A percentile compares a stretch with the other conserved stretches of the same genome.
phyloP scores from a whole-genome alignment of 2,329 filamentous ascomycete genomes.

The Fusarium duplospermum region DNA sequence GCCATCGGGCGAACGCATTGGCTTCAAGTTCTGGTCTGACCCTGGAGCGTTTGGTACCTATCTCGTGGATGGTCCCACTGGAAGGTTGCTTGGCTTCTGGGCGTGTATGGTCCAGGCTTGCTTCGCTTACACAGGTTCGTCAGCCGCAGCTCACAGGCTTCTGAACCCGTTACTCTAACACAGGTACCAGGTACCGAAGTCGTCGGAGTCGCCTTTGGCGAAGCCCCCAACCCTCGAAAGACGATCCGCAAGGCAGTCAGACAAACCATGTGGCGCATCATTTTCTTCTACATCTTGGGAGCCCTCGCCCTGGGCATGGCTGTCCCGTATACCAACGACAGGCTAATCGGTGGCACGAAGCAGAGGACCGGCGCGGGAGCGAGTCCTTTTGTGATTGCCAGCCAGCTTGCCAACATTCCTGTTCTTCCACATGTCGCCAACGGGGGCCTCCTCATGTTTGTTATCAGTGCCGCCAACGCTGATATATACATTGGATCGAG shows the following conservation, averaged over 20 bases:
- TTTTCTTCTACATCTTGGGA: background rate
- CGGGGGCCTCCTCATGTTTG: background rate
- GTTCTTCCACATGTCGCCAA: background rate
- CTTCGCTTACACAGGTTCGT: conserved; percentile 47
- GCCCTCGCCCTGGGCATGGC: background rate
- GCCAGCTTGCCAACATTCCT: background rate
- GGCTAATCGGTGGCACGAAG: background rate
- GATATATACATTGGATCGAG: background rate
- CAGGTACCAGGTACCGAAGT: background rate
- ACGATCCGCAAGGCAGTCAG: background rate
- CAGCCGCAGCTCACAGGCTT: fast-evolving
- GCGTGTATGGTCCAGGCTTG: conserved; percentile 52
- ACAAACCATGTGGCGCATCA: background rate
- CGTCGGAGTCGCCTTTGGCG: background rate
- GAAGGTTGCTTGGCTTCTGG: conserved; percentile 55
- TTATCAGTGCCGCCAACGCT: background rate
- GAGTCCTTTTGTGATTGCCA: background rate
- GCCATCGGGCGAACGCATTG: conserved; percentile 51
- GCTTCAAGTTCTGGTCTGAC: conserved; percentile 58
- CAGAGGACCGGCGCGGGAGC: background rate
- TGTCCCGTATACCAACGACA: background rate
- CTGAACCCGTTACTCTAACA: background rate
- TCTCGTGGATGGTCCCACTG: conserved; percentile 46
- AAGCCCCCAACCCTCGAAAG: background rate
- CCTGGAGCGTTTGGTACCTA: conserved; percentile 57